phyloP scores from a whole-genome alignment of 257 asterid genomes.

The Ajuga chamaepitys region DNA sequence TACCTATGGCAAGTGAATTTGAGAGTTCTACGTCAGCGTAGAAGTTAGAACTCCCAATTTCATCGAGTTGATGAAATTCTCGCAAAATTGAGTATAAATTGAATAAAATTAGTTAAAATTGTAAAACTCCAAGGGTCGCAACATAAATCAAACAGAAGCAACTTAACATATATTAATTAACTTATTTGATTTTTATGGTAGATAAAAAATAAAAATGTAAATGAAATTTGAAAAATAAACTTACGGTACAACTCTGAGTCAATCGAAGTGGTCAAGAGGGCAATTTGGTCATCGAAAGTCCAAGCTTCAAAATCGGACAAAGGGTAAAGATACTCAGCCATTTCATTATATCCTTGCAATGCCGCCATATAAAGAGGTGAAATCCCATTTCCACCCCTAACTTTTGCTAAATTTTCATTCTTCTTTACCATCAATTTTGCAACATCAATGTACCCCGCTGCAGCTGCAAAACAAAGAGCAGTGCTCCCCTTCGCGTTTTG shows the following conservation, averaged over 20 bases:
- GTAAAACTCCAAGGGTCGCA: too few relatives aligned
- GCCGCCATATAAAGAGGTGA: constrained; percentile 30
- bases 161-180: too few relatives aligned
- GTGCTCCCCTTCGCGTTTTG: constrained; percentile 16
- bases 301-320: background rate
- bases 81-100: too few relatives aligned
- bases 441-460: constrained; percentile 22
- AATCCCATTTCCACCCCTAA: background rate
- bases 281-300: background rate
- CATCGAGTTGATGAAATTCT: too few relatives aligned
- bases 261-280: constrained; percentile 14
- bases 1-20: too few relatives aligned
- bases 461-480: constrained; percentile 34
- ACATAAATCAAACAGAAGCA: too few relatives aligned
- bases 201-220: too few relatives aligned
- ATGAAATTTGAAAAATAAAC: too few relatives aligned
- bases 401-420: background rate
- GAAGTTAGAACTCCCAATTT: too few relatives aligned
- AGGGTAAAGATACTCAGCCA: constrained; percentile 11
- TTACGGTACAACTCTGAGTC: constrained; percentile 21
- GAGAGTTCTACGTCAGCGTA: too few relatives aligned
- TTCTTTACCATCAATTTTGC: constrained; percentile 8
- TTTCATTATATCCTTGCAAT: constrained; percentile 3
- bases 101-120: too few relatives aligned
- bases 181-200: too few relatives aligned